Evolutionary conservation across 805 yeast species (phyloP), one percentile per base, ranked within the genome.

Genomic region (Pichia deserticola): DNA sequence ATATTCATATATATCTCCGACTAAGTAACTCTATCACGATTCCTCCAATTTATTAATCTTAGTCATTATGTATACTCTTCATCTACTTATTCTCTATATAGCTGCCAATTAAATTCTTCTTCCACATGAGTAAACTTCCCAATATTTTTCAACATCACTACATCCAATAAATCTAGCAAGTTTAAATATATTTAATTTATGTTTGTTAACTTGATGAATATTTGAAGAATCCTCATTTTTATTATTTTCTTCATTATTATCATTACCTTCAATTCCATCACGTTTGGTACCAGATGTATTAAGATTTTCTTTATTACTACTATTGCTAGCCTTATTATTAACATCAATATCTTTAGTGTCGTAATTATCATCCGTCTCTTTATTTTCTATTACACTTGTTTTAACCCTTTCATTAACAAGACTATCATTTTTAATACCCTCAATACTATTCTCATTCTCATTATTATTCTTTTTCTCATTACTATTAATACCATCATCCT

Each of bases 161-260:
- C 68, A 64, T 1, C 70, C 70, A 34, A 66, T 57, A 48, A 60
- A 63, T 33, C 52, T 56, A 3, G 63, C 67, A 28, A 66, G 52
- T 42, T 57, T 50, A 39, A 63, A 45, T n/a, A 63, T 48, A 29
- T 59, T 59, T 2, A 57, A 60, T 33, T 36, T 49, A 11, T 29
- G 45, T 13, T 7, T 5, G 9, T 15, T 11, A 40, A 15, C 4
- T 39, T 36, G 6, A 33, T 34, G 13, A 25, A 5, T 35, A 25
- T 28, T 15, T 20, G 20, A 20, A 20, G 20, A 20, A 20, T 20
- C 20, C 20, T 20, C 20, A 7, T 42, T 35, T 12, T 13, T 36
- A 13, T 28, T 32, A 32, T 3, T 5, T 15, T 5, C 32, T 20
- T 13, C 32, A 20, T 35, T 25, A 7, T 29, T 12, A 20, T 25